Conservation (phyloP, 768 basidiomycete species). For the Kwoniella europaea region DNA sequence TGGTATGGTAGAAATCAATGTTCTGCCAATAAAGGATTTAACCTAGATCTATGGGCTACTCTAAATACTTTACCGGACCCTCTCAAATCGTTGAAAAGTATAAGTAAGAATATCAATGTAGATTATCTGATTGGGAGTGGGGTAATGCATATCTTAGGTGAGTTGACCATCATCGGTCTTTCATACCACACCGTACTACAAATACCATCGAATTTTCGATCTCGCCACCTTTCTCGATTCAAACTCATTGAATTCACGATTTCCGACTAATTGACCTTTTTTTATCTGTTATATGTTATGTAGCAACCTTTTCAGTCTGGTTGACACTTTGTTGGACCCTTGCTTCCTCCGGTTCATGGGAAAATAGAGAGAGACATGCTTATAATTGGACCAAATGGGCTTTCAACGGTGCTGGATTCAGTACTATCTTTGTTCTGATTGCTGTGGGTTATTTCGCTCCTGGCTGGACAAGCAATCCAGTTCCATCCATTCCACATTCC, state of each 20-base stretch:
- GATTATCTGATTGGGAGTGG: constrained; percentile 35
- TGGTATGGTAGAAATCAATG: constrained; percentile 20
- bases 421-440: constrained; percentile 32
- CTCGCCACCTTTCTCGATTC: too few relatives aligned
- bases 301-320: constrained; percentile 30
- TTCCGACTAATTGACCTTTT: neutral
- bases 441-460: constrained; percentile 30
- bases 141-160: constrained; percentile 37
- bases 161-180: neutral
- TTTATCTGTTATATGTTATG: neutral
- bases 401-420: constrained; percentile 26
- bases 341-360: constrained; percentile 40
- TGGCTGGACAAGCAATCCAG: neutral
- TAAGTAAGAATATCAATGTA: constrained; percentile 16
- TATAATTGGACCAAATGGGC: constrained; percentile 41
- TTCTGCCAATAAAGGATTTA: constrained; percentile 22
- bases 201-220: too few relatives aligned
- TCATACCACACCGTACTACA: too few relatives aligned
- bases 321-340: constrained; percentile 36
- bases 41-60: constrained; percentile 7
- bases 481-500: neutral
- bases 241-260: too few relatives aligned
- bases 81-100: constrained; percentile 13
- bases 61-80: constrained; percentile 14
- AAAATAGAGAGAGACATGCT: constrained; percentile 23